Conservation (phyloP, 1,139 yeast genomes). For the Pichia sp. region DNA sequence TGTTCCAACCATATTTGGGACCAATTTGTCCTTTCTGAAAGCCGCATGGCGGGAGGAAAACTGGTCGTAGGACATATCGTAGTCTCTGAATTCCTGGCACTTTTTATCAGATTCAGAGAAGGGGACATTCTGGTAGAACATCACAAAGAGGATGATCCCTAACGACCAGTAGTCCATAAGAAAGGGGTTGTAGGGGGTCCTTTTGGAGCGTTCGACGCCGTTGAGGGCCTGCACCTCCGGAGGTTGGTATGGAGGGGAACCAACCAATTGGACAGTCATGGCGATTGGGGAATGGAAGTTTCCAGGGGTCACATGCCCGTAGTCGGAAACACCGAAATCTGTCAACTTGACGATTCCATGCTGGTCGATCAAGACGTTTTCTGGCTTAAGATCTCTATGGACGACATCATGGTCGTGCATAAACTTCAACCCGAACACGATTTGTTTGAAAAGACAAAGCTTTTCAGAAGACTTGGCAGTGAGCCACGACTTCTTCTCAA, state of each 20-base stretch:
- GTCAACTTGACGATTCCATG: slow-evolving; percentile 68
- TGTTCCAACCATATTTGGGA: slow-evolving; percentile 14
- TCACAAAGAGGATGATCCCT: slow-evolving; percentile 62
- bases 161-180: slow-evolving; percentile 73
- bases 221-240: slow-evolving; percentile 69
- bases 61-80: slow-evolving; percentile 52
- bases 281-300: slow-evolving; percentile 52
- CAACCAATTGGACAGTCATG: slow-evolving; percentile 54
- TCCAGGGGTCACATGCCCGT: slow-evolving; percentile 55
- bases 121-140: slow-evolving; percentile 59
- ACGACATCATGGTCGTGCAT: slow-evolving; percentile 59
- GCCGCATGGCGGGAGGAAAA: slow-evolving; percentile 44
- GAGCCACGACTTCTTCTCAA: slow-evolving; percentile 47
- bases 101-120: slow-evolving; percentile 47
- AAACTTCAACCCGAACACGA: slow-evolving; percentile 49
- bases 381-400: slow-evolving; percentile 68
- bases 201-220: slow-evolving; percentile 38
- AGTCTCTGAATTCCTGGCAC: slow-evolving; percentile 55
- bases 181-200: slow-evolving; percentile 60
- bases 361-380: slow-evolving; percentile 53
- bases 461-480: slow-evolving; percentile 43
- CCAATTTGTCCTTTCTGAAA: slow-evolving; percentile 47
- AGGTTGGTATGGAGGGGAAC: slow-evolving; percentile 78
- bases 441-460: slow-evolving; percentile 61
- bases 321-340: slow-evolving; percentile 75